A percentile compares a stretch with the other conserved stretches of the same genome.
These are phyloP conservation scores for Quercus ilex DNA, from an alignment of 306 rosid species.

Conservation along the genomic window DNA sequence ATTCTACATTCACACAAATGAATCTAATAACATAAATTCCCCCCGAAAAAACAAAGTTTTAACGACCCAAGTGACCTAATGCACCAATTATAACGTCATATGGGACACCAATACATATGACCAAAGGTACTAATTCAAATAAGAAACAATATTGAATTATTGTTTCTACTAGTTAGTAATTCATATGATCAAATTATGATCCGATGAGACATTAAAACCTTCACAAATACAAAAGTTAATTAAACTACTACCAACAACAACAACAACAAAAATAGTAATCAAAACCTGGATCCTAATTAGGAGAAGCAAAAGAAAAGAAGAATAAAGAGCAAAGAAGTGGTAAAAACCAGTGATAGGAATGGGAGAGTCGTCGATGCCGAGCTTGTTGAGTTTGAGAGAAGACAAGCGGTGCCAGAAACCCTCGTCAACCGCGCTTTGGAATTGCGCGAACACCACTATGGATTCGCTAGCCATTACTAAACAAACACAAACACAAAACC, in stretches of 20 bases:
- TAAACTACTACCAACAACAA: background rate
- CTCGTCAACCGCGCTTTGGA: conserved; percentile 88
- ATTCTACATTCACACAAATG: background rate
- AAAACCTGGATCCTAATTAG: background rate
- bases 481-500: no score
- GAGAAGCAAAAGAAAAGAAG: background rate
- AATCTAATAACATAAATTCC: background rate
- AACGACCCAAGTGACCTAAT: background rate
- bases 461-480: conserved; percentile 46
- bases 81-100: no score
- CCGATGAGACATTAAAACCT: no score
- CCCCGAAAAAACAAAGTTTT: no score
- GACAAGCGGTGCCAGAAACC: conserved; percentile 94
- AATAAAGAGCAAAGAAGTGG: background rate
- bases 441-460: conserved; percentile 71
- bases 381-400: conserved; percentile 89
- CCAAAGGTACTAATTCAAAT: no score
- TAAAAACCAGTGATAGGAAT: conserved; percentile 60
- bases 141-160: no score
- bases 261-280: background rate
- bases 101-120: no score
- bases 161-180: no score
- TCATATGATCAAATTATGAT: no score
- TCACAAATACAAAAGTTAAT: no score
- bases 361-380: conserved; percentile 97